Evolutionary conservation across 148 eudicot genomes (phyloP).

Genomic region (Arbutus unedo): DNA sequence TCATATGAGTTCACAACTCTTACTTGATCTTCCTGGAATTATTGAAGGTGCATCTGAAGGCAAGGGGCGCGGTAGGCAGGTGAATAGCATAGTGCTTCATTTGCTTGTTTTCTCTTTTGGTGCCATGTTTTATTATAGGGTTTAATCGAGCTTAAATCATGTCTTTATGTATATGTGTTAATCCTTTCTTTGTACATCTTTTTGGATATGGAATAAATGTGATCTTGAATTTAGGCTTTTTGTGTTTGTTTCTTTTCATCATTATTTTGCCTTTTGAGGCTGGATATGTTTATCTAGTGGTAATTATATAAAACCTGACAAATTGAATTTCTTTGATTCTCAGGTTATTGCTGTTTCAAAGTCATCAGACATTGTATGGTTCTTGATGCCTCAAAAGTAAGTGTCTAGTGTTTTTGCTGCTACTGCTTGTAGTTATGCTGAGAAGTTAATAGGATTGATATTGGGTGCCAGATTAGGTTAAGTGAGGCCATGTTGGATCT

Average conservation of each 20-base stretch:
- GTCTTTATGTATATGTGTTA: neutral
- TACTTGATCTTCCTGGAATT: slow-evolving; percentile 99
- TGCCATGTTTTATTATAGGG: neutral
- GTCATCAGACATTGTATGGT: slow-evolving; percentile 99
- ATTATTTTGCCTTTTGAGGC: neutral
- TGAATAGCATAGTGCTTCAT: slow-evolving; percentile 14
- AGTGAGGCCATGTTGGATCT: neutral
- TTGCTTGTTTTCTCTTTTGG: neutral
- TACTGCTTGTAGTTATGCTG: neutral
- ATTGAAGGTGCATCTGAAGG: slow-evolving; percentile 99
- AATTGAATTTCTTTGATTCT: slow-evolving; percentile 29
- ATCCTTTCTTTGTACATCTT: neutral
- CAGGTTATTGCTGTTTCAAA: slow-evolving; percentile 99
- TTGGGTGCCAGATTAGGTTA: neutral
- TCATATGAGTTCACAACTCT: slow-evolving; percentile 97
- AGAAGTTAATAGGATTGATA: neutral
- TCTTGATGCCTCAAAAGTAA: slow-evolving; percentile 98
- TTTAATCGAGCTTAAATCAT: neutral
- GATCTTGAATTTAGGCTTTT: neutral
- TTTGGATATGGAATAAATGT: neutral
- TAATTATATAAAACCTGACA: slow-evolving; percentile 15
- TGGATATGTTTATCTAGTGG: neutral
- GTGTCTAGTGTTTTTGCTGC: slow-evolving; percentile 19
- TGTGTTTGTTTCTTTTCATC: neutral
- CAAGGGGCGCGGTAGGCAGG: slow-evolving; percentile 99